A percentile compares a stretch with the other conserved stretches of the same genome.
phyloP scores from a whole-genome alignment of 192 early-diverging fungal species.

The Podila verticillata region DNA sequence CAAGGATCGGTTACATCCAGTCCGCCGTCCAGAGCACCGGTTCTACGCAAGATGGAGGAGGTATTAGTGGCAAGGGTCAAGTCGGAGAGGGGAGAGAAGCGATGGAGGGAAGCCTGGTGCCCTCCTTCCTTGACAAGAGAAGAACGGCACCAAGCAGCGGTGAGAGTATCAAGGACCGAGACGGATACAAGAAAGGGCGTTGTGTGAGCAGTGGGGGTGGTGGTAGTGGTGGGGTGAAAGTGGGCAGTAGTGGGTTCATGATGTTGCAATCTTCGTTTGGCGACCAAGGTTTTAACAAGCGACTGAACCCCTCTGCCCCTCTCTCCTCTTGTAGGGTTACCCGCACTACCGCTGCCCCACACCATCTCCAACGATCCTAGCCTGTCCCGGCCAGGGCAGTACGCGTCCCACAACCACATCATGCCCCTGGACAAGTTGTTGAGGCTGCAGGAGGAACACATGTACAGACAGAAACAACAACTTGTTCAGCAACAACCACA shows the following conservation, averaged over 20 bases:
- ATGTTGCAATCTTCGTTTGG: slow-evolving; percentile 26
- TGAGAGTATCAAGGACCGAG: too few species aligned
- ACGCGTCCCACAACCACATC: slow-evolving; percentile 48
- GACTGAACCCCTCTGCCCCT: slow-evolving; percentile 30
- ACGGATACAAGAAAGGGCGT: slow-evolving; percentile 2
- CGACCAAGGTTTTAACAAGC: slow-evolving; percentile 41
- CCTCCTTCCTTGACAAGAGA: slow-evolving; percentile 19
- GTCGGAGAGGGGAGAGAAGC: neutral
- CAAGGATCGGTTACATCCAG: neutral
- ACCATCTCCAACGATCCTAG: slow-evolving; percentile 14
- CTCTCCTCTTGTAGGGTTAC: slow-evolving; percentile 46
- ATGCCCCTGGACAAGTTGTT: slow-evolving; percentile 30
- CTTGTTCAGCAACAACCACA: neutral
- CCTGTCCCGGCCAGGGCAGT: slow-evolving; percentile 32
- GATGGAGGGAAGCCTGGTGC: slow-evolving; percentile 12
- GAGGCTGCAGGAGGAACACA: slow-evolving; percentile 20
- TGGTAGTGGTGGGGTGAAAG: neutral
- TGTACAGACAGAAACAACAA: neutral
- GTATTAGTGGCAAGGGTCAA: neutral
- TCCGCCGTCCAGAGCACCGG: neutral
- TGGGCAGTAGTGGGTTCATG: slow-evolving; percentile 22
- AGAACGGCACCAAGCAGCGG: too few species aligned
- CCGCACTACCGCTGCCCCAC: neutral
- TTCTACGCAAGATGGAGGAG: neutral
- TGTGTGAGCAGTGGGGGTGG: neutral